A percentile compares a stretch with the other conserved stretches of the same genome.
Evolutionary conservation across 768 basidiomycete genomes (phyloP).

Genomic region (Lactarius sanguifluus): DNA sequence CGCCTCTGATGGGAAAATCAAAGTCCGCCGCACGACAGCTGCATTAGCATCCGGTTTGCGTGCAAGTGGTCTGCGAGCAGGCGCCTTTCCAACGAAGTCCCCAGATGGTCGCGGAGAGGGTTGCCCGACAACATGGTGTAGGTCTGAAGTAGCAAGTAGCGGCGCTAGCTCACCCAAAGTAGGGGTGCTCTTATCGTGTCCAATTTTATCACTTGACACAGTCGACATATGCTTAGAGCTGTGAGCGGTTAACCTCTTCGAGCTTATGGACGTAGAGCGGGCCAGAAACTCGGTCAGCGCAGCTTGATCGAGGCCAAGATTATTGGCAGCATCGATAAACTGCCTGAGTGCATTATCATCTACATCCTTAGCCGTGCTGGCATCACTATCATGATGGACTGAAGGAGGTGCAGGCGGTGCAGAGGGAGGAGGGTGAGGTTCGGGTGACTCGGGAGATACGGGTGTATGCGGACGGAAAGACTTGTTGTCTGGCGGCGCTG

Average conservation of each 20-base stretch:
- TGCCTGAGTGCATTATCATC: constrained; percentile 63
- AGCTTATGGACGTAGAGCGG: constrained; percentile 67
- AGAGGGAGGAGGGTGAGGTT: constrained; percentile 10
- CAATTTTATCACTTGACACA: constrained; percentile 34
- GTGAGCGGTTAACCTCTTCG: constrained; percentile 45
- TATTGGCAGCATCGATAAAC: constrained; percentile 71
- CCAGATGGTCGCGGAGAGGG: constrained; percentile 9
- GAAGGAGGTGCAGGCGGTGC: constrained; percentile 10
- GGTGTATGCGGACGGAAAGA: constrained; percentile 26
- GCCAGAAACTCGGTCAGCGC: constrained; percentile 69
- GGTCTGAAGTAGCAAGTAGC: constrained; percentile 33
- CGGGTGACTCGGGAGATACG: constrained; percentile 12
- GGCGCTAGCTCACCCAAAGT: constrained; percentile 13
- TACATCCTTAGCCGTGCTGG: constrained; percentile 25
- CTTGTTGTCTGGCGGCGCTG: constrained; percentile 27
- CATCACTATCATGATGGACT: not conserved
- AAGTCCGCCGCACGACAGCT: constrained; percentile 70
- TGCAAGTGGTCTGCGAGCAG: constrained; percentile 17
- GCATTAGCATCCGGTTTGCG: constrained; percentile 24
- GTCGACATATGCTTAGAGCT: constrained; percentile 46
- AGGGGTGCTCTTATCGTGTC: constrained; percentile 4
- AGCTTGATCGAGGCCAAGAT: constrained; percentile 71
- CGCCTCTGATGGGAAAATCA: constrained; percentile 74
- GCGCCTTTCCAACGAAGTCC: constrained; percentile 22
- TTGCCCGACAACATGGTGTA: constrained; percentile 26